Percentiles rank a stretch among this genome's conserved stretches.
Evolutionary conservation across 2,329 filamentous ascomycete species (phyloP).

Genomic region (Coniochaeta ligniaria): DNA sequence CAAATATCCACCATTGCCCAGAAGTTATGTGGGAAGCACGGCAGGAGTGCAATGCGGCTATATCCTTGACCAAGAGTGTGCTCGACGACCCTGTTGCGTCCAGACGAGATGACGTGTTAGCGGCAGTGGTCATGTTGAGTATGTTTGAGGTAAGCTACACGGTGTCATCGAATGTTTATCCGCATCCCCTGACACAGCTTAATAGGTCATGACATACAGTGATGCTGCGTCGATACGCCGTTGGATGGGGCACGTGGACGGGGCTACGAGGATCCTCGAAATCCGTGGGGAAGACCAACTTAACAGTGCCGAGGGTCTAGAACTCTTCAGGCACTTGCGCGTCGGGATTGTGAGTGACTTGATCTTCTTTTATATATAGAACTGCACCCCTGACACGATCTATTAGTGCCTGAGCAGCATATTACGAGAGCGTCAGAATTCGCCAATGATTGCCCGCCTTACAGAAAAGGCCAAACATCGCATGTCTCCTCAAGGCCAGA

Average conservation of each 20-base stretch:
- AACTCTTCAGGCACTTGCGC: neutral
- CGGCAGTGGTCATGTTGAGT: neutral
- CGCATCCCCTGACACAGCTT: neutral
- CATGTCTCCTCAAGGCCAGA: neutral
- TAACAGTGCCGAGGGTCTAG: neutral
- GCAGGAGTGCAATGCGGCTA: neutral
- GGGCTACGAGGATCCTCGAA: neutral
- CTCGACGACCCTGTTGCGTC: neutral
- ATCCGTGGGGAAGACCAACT: neutral
- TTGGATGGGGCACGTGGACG: neutral
- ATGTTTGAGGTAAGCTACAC: neutral
- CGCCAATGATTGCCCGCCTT: neutral
- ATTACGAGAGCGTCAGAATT: neutral
- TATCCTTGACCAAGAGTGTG: neutral
- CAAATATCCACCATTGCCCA: neutral
- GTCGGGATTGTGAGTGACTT: neutral
- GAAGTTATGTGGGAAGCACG: neutral
- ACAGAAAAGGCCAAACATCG: neutral
- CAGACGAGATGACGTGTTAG: neutral
- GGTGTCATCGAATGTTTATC: neutral
- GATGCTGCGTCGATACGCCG: neutral
- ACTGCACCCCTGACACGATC: neutral
- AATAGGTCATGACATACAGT: neutral
- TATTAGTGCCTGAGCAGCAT: neutral
- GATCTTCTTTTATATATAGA: neutral